phyloP scores from a whole-genome alignment of 2,329 filamentous ascomycete species.

The Celoporthe dispersa region DNA sequence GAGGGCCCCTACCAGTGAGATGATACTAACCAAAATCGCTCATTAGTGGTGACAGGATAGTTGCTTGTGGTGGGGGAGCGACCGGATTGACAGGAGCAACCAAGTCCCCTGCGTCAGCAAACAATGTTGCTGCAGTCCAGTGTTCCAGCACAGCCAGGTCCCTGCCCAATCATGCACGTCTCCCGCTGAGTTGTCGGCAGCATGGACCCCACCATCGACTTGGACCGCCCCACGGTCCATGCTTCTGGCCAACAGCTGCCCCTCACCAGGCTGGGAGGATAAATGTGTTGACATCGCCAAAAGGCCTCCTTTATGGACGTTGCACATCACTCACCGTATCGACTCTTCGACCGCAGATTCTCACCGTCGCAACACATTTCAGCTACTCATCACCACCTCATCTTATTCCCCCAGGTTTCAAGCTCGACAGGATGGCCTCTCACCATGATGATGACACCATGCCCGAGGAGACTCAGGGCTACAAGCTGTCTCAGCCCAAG shows the following conservation, averaged over 20 bases:
- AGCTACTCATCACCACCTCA: constrained; percentile 8
- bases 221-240: constrained; percentile 13
- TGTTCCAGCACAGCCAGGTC: constrained; percentile 25
- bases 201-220: constrained; percentile 13
- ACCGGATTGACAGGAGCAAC: neutral
- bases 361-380: neutral
- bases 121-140: neutral
- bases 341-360: constrained; percentile 4
- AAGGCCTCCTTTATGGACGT: constrained; percentile 21
- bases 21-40: neutral
- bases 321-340: constrained; percentile 27
- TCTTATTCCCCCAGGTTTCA: neutral
- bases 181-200: constrained; percentile 15
- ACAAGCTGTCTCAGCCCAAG: constrained; percentile 96
- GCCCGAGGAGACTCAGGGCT: constrained; percentile 88
- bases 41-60: neutral
- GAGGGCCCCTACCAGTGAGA: neutral
- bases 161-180: constrained; percentile 24
- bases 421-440: constrained; percentile 63
- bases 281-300: constrained; percentile 29
- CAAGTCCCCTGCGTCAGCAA: neutral
- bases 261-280: constrained; percentile 18
- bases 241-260: constrained; percentile 16
- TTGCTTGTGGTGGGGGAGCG: constrained; percentile 2
- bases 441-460: constrained; percentile 79